phyloP scores from a whole-genome alignment of 1,284 basidiomycete species.

The Sporisorium reilianum region DNA sequence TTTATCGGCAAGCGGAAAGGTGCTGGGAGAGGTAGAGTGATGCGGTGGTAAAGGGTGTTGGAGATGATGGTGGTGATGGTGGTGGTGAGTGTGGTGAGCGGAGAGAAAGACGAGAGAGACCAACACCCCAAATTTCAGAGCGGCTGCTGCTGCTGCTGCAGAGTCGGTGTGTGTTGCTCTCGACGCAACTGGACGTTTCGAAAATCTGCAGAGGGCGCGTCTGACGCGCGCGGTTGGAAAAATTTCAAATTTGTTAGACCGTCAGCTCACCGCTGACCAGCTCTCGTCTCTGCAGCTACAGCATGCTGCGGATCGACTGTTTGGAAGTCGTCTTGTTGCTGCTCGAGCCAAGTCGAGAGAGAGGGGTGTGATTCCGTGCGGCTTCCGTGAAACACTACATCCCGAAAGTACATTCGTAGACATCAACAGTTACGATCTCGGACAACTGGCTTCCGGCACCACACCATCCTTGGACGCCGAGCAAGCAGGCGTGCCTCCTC shows the following conservation, averaged over 20 bases:
- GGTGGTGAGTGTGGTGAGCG: background rate
- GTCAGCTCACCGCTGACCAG: no score
- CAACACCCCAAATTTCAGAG: background rate
- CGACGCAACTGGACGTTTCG: background rate
- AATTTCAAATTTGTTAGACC: constrained; percentile 6
- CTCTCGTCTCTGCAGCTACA: no score
- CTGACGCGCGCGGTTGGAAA: constrained; percentile 8
- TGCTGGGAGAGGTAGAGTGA: background rate
- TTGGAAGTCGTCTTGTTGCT: no score
- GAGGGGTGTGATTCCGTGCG: background rate
- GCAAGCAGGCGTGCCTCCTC: constrained; percentile 23
- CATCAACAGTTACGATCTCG: no score
- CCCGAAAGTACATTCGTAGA: background rate
- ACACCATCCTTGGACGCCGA: constrained; percentile 3
- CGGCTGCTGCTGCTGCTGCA: background rate
- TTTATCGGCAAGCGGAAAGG: no score
- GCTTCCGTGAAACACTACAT: background rate
- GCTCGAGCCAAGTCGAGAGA: background rate
- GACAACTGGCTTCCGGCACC: no score
- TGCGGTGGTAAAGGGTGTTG: background rate
- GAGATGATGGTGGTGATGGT: constrained; percentile 3
- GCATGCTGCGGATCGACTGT: no score
- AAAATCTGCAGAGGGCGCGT: constrained; percentile 1
- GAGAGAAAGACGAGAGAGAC: background rate
- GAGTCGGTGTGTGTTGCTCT: background rate